A percentile compares a stretch with the other conserved stretches of the same genome.
phyloP scores from a whole-genome alignment of 2,329 filamentous ascomycete species.

The Aspergillus candidus region DNA sequence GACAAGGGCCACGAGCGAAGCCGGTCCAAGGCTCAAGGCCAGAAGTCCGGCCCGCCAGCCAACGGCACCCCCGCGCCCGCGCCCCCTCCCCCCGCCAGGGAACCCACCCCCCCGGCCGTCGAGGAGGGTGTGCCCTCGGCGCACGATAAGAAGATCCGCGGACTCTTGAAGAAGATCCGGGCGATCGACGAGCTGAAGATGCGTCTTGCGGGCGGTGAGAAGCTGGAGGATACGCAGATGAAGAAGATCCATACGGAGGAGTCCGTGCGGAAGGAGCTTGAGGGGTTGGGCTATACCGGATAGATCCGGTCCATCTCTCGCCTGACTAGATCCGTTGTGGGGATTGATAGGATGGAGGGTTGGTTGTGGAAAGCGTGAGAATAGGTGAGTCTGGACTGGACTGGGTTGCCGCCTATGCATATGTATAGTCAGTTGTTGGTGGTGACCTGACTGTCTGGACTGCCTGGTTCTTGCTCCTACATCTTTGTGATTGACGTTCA shows the following conservation, averaged over 20 bases:
- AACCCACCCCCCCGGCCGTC: conserved; percentile 18
- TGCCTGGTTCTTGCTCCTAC: neutral
- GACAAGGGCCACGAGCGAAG: conserved; percentile 49
- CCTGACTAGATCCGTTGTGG: too few species aligned
- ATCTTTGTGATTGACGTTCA: too few species aligned
- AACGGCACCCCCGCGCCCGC: conserved; percentile 15
- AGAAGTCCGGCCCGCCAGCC: conserved; percentile 23
- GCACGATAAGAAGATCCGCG: conserved; percentile 91
- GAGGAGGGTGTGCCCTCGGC: conserved; percentile 48
- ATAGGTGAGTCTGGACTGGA: too few species aligned
- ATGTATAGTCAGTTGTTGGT: too few species aligned
- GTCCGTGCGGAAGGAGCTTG: conserved; percentile 75
- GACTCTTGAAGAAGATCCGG: conserved; percentile 91
- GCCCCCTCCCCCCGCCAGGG: conserved; percentile 29
- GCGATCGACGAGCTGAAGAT: conserved; percentile 98
- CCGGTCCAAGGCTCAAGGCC: conserved; percentile 42
- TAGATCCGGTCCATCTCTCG: conserved; percentile 5
- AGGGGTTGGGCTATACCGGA: conserved; percentile 50
- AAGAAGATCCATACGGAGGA: conserved; percentile 95
- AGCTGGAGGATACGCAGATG: conserved; percentile 95
- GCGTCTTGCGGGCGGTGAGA: conserved; percentile 88
- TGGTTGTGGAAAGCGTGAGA: too few species aligned
- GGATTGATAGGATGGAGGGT: too few species aligned
- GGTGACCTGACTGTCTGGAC: too few species aligned
- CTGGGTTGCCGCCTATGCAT: too few species aligned